Percentiles rank a stretch among this genome's conserved stretches.
Evolutionary conservation across 2,329 filamentous ascomycete genomes (phyloP).

Genomic region (Colletotrichum sp.): DNA sequence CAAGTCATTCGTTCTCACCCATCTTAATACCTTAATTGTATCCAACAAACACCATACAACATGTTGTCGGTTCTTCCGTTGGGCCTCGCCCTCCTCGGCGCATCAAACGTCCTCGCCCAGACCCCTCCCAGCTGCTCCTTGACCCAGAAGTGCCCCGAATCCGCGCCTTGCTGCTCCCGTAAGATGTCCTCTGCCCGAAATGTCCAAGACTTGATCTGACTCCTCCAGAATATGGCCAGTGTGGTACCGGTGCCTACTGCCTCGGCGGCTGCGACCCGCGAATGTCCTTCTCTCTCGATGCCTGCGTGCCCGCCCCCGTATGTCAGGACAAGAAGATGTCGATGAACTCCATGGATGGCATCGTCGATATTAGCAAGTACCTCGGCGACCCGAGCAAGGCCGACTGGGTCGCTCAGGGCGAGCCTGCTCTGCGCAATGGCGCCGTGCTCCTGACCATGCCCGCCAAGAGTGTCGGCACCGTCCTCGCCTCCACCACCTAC

Average conservation of each 20-base stretch:
- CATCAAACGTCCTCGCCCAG: slow-evolving; percentile 40
- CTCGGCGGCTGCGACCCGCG: slow-evolving; percentile 92
- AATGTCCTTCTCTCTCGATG: slow-evolving; percentile 81
- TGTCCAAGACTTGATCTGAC: not conserved
- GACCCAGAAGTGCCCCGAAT: slow-evolving; percentile 69
- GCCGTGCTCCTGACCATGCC: slow-evolving; percentile 89
- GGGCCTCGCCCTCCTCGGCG: slow-evolving; percentile 44
- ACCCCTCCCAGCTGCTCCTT: slow-evolving; percentile 48
- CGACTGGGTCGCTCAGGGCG: slow-evolving; percentile 90
- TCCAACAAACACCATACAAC: not conserved
- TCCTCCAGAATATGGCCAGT: slow-evolving; percentile 82
- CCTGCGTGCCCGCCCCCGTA: slow-evolving; percentile 83
- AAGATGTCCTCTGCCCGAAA: slow-evolving; percentile 41
- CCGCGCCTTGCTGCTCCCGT: slow-evolving; percentile 82
- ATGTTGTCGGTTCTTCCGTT: slow-evolving; percentile 30
- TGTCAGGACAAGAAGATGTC: slow-evolving; percentile 78
- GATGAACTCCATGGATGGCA: slow-evolving; percentile 73
- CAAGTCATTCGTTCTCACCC: not conserved
- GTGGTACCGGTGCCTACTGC: slow-evolving; percentile 93
- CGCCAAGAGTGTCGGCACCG: slow-evolving; percentile 81
- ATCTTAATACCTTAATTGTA: not conserved
- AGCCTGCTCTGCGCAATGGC: slow-evolving; percentile 68
- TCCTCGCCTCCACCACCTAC: slow-evolving; percentile 83
- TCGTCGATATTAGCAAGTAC: slow-evolving; percentile 79
- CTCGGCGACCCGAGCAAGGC: slow-evolving; percentile 80